These are phyloP conservation scores for Grosmannia serpens DNA, from an alignment of 2,329 filamentous ascomycete species.

Conservation along the genomic window DNA sequence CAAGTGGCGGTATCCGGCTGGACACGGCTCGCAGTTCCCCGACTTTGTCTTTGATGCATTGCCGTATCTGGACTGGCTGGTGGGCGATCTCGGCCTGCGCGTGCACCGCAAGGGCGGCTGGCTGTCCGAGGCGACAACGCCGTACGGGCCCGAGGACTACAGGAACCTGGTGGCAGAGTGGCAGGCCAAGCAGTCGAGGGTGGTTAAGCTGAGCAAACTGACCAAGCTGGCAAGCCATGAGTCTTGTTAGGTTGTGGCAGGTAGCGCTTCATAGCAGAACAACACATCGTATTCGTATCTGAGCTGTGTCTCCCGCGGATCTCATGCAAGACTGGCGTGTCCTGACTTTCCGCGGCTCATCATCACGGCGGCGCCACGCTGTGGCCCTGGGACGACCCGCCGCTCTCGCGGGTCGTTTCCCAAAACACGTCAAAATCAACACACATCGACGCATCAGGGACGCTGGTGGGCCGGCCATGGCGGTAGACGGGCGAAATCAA, in stretches of 20 bases:
- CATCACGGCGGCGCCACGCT: no score
- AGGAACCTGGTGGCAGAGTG: slow-evolving; percentile 39
- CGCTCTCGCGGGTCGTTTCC: slow-evolving; percentile 15
- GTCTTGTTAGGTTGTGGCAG: background rate
- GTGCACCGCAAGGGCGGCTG: slow-evolving; percentile 42
- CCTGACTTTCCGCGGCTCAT: no score
- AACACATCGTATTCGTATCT: background rate
- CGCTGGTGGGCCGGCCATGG: no score
- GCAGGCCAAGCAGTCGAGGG: slow-evolving; percentile 11
- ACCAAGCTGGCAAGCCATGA: background rate
- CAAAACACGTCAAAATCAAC: no score
- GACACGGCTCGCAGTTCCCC: slow-evolving; percentile 49
- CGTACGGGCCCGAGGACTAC: slow-evolving; percentile 51
- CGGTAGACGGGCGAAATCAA: no score
- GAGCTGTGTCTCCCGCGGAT: no score
- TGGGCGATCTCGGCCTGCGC: slow-evolving; percentile 52
- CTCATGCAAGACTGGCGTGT: no score
- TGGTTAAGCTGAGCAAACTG: slow-evolving; percentile 12
- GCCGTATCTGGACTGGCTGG: slow-evolving; percentile 59
- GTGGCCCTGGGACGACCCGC: no score
- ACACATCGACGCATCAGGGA: no score
- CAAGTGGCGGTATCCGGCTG: slow-evolving; percentile 55
- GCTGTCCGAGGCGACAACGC: slow-evolving; percentile 38
- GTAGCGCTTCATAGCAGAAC: background rate
- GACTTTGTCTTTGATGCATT: slow-evolving; percentile 69